phyloP scores from a whole-genome alignment of 225 moss, liverwort and hornwort genomes.

The Neckera pumila region DNA sequence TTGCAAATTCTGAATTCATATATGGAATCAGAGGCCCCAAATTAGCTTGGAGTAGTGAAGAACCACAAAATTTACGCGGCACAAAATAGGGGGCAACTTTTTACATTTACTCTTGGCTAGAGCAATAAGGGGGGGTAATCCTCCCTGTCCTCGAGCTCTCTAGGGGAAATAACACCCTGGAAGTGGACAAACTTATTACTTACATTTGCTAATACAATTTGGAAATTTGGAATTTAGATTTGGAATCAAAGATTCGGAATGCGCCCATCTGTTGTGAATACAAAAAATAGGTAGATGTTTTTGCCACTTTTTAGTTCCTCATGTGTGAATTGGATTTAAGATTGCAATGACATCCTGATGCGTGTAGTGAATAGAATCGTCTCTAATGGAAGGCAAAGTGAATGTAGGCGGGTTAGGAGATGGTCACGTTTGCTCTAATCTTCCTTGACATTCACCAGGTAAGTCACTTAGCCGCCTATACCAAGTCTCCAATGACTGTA shows the following conservation, averaged over 20 bases:
- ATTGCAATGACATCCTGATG: not conserved
- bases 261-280: too few species aligned
- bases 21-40: not conserved
- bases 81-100: not conserved
- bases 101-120: too few species aligned
- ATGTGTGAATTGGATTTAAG: not conserved
- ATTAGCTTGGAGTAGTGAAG: fast-evolving
- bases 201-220: not conserved
- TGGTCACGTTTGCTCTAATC: not conserved
- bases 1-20: not conserved
- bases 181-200: too few species aligned
- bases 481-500: not conserved
- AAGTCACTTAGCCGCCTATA: fast-evolving
- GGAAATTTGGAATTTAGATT: not conserved
- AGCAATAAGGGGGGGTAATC: not conserved
- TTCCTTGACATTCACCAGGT: not conserved
- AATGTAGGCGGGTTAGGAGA: not conserved
- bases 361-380: not conserved
- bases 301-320: not conserved
- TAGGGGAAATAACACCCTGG: fast-evolving
- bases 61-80: fast-evolving
- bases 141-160: fast-evolving
- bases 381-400: not conserved
- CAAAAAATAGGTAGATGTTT: too few species aligned
- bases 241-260: not conserved